phyloP scores from a whole-genome alignment of 2,329 filamentous ascomycete genomes.

The Knoxdaviesia proteae region DNA sequence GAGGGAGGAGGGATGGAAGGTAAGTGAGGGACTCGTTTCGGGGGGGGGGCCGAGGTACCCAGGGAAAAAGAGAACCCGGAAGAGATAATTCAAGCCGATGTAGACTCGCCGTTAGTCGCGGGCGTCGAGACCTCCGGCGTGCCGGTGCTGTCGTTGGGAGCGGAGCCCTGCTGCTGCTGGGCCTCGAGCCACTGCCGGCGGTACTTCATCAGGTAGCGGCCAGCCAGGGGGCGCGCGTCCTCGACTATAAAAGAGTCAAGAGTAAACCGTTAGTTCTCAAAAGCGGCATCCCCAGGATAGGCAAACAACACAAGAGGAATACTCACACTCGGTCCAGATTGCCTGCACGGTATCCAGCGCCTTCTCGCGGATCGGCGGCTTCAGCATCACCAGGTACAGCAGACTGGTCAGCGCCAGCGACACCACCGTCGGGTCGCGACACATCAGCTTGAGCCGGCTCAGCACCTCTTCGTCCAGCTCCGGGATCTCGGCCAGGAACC shows the following conservation, averaged over 20 bases:
- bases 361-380: conserved; percentile 40
- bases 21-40: neutral
- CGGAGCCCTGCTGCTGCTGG: neutral
- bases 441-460: conserved; percentile 46
- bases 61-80: neutral
- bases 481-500: conserved; percentile 82
- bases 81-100: no score
- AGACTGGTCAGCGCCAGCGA: conserved; percentile 42
- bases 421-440: conserved; percentile 43
- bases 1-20: neutral
- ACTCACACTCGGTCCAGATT: conserved; percentile 46
- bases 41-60: neutral
- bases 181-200: conserved; percentile 29
- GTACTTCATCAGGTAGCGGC: conserved; percentile 41
- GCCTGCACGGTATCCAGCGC: conserved; percentile 45
- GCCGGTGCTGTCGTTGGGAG: neutral
- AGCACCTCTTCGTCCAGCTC: conserved; percentile 54
- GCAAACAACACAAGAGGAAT: neutral
- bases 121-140: neutral
- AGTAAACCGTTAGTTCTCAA: neutral
- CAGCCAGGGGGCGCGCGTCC: conserved; percentile 39
- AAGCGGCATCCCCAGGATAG: neutral
- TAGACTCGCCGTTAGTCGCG: no score
- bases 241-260: conserved; percentile 22
- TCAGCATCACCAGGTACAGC: conserved; percentile 46